Percentiles rank a stretch among this genome's conserved stretches.
These are phyloP conservation scores for Globisporangium emineosum DNA, from an alignment of 352 stramenopile species.

Conservation along the genomic window DNA sequence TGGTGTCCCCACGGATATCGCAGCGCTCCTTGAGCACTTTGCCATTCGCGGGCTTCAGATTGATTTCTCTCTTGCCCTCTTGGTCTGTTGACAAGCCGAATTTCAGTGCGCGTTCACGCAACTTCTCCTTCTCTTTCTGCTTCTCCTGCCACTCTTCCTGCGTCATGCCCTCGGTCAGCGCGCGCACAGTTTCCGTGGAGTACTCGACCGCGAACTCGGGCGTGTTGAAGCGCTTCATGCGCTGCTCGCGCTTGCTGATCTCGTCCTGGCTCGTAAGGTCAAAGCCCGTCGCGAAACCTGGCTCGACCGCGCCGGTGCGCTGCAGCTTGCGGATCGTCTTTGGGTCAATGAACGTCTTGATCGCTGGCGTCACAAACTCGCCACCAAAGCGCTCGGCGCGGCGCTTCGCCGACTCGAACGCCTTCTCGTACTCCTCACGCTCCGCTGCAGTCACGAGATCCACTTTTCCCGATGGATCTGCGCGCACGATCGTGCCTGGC, in stretches of 20 bases:
- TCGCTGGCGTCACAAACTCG: slow-evolving; percentile 47
- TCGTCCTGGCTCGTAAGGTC: slow-evolving; percentile 68
- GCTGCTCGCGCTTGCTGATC: slow-evolving; percentile 58
- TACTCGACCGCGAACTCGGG: slow-evolving; percentile 69
- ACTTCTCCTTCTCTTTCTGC: slow-evolving; percentile 56
- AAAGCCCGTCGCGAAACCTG: slow-evolving; percentile 69
- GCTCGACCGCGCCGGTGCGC: slow-evolving; percentile 54
- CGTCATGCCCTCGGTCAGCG: slow-evolving; percentile 58
- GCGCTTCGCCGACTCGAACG: slow-evolving; percentile 38
- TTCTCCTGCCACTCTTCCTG: slow-evolving; percentile 69
- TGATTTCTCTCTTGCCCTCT: slow-evolving; percentile 25
- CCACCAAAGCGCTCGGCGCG: slow-evolving; percentile 68
- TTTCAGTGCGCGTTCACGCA: slow-evolving; percentile 66
- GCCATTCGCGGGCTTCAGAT: slow-evolving; percentile 34
- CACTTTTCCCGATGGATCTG: slow-evolving; percentile 46
- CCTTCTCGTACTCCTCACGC: slow-evolving; percentile 42
- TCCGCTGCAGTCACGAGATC: slow-evolving; percentile 64
- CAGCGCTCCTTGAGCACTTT: slow-evolving; percentile 67
- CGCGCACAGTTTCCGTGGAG: slow-evolving; percentile 55
- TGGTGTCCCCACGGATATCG: slow-evolving; percentile 42
- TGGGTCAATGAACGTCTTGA: slow-evolving; percentile 80
- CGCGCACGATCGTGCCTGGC: slow-evolving; percentile 52
- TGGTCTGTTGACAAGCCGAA: slow-evolving; percentile 57
- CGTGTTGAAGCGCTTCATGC: slow-evolving; percentile 81
- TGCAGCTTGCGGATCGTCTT: slow-evolving; percentile 75